Conservation (phyloP, 176 grass and related monocot genomes). For the Saccharum spontaneum region DNA sequence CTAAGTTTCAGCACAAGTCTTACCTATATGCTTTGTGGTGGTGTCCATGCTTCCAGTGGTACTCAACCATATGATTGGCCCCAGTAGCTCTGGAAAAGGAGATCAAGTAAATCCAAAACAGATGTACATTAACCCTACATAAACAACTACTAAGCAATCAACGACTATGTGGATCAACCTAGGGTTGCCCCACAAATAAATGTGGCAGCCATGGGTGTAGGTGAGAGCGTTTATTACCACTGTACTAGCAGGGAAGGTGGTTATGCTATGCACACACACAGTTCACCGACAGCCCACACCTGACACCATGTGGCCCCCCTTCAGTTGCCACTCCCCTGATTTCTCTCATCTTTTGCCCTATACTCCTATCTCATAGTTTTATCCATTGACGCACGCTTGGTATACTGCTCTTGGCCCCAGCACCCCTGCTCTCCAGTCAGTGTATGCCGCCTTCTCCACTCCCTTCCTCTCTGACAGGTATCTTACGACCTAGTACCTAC, state of each 20-base stretch:
- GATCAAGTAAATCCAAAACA: conserved; percentile 23
- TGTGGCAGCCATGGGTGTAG: conserved; percentile 62
- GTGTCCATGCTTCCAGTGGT: conserved; percentile 21
- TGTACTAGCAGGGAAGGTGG: conserved; percentile 57
- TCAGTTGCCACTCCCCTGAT: conserved; percentile 35
- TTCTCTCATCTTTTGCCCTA: conserved; percentile 10
- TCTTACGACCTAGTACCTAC: conserved; percentile 29
- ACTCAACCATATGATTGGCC: conserved; percentile 33
- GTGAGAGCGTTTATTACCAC: conserved; percentile 74
- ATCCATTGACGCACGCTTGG: conserved; percentile 26
- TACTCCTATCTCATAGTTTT: not conserved
- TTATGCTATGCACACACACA: conserved; percentile 42
- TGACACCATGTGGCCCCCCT: conserved; percentile 36
- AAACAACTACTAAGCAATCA: conserved; percentile 23
- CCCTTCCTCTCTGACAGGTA: conserved; percentile 8
- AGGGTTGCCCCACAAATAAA: conserved; percentile 61
- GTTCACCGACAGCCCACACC: conserved; percentile 76
- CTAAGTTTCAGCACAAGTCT: conserved; percentile 20
- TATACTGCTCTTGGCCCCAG: conserved; percentile 34
- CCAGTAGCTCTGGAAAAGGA: conserved; percentile 1
- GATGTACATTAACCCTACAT: conserved; percentile 22
- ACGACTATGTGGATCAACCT: conserved; percentile 43
- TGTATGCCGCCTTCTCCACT: conserved; percentile 31
- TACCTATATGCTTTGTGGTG: conserved; percentile 20
- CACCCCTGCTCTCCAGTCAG: conserved; percentile 33